Evolutionary conservation across 2,329 filamentous ascomycete species (phyloP), one percentile per base, ranked within the genome.

Genomic region (Colletotrichum higginsianum): DNA sequence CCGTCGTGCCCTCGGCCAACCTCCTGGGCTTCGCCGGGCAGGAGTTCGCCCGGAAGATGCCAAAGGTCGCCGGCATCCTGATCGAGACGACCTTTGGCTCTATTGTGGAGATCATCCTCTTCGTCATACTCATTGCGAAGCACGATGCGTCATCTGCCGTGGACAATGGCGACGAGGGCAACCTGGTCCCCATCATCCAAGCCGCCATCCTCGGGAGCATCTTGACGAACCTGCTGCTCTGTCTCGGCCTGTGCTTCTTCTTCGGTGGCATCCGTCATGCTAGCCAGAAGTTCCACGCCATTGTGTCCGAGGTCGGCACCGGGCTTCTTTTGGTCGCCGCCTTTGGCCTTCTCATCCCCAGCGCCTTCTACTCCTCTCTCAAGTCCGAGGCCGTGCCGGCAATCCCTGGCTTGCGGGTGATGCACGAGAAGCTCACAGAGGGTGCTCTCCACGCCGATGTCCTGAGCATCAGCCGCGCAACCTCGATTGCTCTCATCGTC

Each of bases 161-260:
- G 1, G 75, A 66, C 0, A 79, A 78, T 35, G 78, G 77, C 3
- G 77, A 80, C 6, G 79, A 80, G 47, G 80, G 81, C 2, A 79
- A 82, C 53, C 73, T 79, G 79, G 87, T 91, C 53, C 84, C 85
- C 2, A 90, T 93, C 75, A 92, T 93, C 61, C 88, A 92, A 77
- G 90, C 90, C 65, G 91, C 91, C 4, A 92, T 93, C 61, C 83
- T 93, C 0, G 91, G 91, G 15, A 92, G 90, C 2, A 91, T 93
- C 55, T 77, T 93, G 61, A 91, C 92, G 15, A 93, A 93, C 57
- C 79, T 93, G 40, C 80, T 93, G 12, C 86, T 93, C 1, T 93
- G 91, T 73, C 81, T 93, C 38, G 91, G 91, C 0, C 79, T 89
- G 40, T 93, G 91, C 78, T 93, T 93, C 80, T 87, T 92, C 65